Conservation (phyloP, 768 basidiomycete genomes). For the Lactarius evosmus region DNA sequence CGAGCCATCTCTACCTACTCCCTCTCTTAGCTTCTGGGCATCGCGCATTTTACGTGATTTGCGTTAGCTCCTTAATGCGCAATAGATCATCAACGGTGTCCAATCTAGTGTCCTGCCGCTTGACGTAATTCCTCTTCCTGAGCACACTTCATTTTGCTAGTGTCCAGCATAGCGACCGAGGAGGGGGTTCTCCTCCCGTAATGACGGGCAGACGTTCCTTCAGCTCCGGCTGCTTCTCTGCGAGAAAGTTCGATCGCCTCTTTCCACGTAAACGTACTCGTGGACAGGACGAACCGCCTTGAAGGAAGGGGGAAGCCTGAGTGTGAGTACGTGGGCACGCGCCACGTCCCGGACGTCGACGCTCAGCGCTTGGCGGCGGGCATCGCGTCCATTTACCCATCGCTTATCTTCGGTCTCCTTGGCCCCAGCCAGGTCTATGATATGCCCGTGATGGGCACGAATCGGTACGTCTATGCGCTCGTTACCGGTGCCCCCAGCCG, state of each 20-base stretch:
- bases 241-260: constrained; percentile 32
- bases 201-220: constrained; percentile 28
- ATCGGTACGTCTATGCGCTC: too few species aligned
- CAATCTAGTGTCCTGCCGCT: constrained; percentile 22
- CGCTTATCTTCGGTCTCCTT: too few species aligned
- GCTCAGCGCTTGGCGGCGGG: constrained; percentile 30
- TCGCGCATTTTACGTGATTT: background rate
- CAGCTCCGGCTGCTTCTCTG: constrained; percentile 29
- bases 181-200: background rate
- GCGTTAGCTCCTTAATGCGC: constrained; percentile 15
- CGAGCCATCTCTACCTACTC: too few species aligned
- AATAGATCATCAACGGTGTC: constrained; percentile 26
- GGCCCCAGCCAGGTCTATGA: too few species aligned
- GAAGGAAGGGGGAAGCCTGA: constrained; percentile 16
- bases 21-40: background rate
- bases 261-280: constrained; percentile 31
- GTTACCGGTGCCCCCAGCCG: too few species aligned
- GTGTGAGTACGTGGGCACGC: constrained; percentile 33
- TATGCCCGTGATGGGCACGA: too few species aligned
- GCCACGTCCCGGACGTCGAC: constrained; percentile 38
- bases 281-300: constrained; percentile 31
- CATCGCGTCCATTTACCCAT: constrained; percentile 13
- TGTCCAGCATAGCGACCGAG: constrained; percentile 7
- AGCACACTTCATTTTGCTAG: constrained; percentile 7
- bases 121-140: constrained; percentile 18